A percentile compares a stretch with the other conserved stretches of the same genome.
Evolutionary conservation across 2,329 filamentous ascomycete species (phyloP).

Genomic region (Scedosporium apiospermum): DNA sequence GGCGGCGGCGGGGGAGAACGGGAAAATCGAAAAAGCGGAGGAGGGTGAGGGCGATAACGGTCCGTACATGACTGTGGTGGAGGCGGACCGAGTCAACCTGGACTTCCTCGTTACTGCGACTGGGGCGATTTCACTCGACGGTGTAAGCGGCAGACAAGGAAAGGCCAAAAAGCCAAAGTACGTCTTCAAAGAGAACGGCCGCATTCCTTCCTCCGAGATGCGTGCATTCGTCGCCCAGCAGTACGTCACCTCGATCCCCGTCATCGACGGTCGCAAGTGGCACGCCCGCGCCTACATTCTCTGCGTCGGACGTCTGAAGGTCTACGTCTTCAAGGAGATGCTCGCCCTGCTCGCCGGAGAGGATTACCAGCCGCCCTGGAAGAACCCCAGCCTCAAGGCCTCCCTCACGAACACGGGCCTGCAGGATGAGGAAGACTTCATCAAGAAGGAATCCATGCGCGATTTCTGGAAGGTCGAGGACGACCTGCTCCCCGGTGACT

Average conservation of each 20-base stretch:
- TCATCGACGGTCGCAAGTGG: slow-evolving; percentile 24
- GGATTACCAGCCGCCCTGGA: slow-evolving; percentile 26
- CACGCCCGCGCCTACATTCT: slow-evolving; percentile 26
- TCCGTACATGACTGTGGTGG: slow-evolving; percentile 13
- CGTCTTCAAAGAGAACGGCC: slow-evolving; percentile 20
- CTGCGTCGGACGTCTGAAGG: slow-evolving; percentile 25
- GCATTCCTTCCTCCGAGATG: slow-evolving; percentile 26
- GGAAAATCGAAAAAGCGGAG: neutral
- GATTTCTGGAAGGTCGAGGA: slow-evolving; percentile 21
- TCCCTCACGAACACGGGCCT: slow-evolving; percentile 28
- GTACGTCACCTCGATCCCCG: slow-evolving; percentile 23
- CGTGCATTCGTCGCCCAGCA: slow-evolving; percentile 27
- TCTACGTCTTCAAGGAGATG: slow-evolving; percentile 26
- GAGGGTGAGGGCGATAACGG: neutral
- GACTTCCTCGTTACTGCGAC: slow-evolving; percentile 21
- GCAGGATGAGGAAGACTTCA: slow-evolving; percentile 24
- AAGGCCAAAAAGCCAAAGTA: slow-evolving; percentile 10
- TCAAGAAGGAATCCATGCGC: slow-evolving; percentile 22
- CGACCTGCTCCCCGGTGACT: slow-evolving; percentile 19
- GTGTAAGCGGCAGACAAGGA: slow-evolving; percentile 1
- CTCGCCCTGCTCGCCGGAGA: slow-evolving; percentile 23
- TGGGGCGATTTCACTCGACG: slow-evolving; percentile 12
- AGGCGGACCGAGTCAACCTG: slow-evolving; percentile 18
- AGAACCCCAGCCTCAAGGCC: slow-evolving; percentile 21
- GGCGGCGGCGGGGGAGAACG: neutral